These are phyloP conservation scores for Trichoderma orchidacearum DNA, from an alignment of 495 filamentous ascomycete species.

Conservation along the genomic window DNA sequence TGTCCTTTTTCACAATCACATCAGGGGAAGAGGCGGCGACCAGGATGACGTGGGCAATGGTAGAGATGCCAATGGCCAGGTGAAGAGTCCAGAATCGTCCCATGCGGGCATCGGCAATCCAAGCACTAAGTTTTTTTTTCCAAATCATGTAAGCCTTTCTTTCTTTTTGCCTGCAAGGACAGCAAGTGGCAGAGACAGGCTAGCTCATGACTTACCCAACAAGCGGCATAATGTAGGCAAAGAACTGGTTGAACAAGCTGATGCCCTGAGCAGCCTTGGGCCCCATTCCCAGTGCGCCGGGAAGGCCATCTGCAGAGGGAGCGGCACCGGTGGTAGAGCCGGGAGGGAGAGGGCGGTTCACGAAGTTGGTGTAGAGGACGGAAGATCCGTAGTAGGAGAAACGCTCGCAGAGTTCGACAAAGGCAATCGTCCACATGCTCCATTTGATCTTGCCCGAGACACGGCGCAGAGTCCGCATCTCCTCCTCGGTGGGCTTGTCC, in stretches of 20 bases:
- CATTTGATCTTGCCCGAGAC: slow-evolving; percentile 49
- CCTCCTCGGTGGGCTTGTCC: slow-evolving; percentile 37
- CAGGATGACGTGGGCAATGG: slow-evolving; percentile 48
- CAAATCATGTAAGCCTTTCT: background rate
- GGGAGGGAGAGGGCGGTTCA: slow-evolving; percentile 45
- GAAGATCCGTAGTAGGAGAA: slow-evolving; percentile 63
- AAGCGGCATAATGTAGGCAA: slow-evolving; percentile 55
- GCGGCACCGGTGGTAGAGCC: slow-evolving; percentile 41
- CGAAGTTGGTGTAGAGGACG: slow-evolving; percentile 58
- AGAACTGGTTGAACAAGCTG: slow-evolving; percentile 56
- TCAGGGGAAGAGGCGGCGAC: slow-evolving; percentile 42
- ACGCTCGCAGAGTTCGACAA: slow-evolving; percentile 58
- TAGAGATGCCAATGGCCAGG: slow-evolving; percentile 36
- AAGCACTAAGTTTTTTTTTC: slow-evolving; percentile 44
- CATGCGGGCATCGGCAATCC: slow-evolving; percentile 52
- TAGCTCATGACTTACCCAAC: slow-evolving; percentile 21
- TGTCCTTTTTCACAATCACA: slow-evolving; percentile 35
- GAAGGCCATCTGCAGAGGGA: slow-evolving; percentile 27
- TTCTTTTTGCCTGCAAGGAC: background rate
- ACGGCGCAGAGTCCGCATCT: slow-evolving; percentile 42
- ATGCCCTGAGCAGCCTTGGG: slow-evolving; percentile 48
- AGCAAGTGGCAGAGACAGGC: too few species aligned
- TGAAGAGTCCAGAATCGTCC: slow-evolving; percentile 57
- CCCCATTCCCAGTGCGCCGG: slow-evolving; percentile 50
- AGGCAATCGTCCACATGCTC: slow-evolving; percentile 48